Evolutionary conservation across 768 basidiomycete species (phyloP), one percentile per base, ranked within the genome.

Genomic region (Amanita exitialis): DNA sequence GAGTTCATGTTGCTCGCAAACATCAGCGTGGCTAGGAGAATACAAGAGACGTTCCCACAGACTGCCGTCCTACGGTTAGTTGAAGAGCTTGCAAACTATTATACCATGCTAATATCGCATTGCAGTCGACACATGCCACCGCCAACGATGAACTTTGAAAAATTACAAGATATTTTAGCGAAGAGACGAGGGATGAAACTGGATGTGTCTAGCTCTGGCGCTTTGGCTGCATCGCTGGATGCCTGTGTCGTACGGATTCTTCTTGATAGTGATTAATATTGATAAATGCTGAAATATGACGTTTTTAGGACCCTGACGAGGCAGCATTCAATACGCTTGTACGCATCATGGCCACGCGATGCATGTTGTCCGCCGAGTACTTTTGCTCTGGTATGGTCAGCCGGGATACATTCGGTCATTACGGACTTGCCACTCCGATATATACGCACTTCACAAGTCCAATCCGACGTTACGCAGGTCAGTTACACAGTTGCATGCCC

Each of bases 1-100:
- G 96, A 98, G 65, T 97, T 99, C 68, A 99, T 99, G 96, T 71
- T 99, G 56, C 81, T 99, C 53, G 95, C 96, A 5, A 99, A 98
- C 59, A 87, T 95, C 58, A 90, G 86, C 56, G 96, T 97, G 1
- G 95, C 96, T 5, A 67, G 71, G 57, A 89, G 86, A 67, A 97
- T 96, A 13, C 87, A 95, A 61, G 90, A 95, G 59, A 83, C 86
- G 0, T 99, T 94, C 72, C 95, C 96, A 1, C 88, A 91, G 63
- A 98, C 95, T 1, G 90, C 94, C 2, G 94, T 99, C 0, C 69
- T 98, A 47, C 77, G 93, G 86, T 89, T 37, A 15, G 61, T 57
- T 21, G 35, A 18, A 9, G 34, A 16, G 34, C 39, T 8, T 21
- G 6, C 32, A 36, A 15, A 38, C 27, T 34, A 32, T n/a, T 49